Conservation (phyloP, 768 basidiomycete species). For the Leccinum subgranulosum region DNA sequence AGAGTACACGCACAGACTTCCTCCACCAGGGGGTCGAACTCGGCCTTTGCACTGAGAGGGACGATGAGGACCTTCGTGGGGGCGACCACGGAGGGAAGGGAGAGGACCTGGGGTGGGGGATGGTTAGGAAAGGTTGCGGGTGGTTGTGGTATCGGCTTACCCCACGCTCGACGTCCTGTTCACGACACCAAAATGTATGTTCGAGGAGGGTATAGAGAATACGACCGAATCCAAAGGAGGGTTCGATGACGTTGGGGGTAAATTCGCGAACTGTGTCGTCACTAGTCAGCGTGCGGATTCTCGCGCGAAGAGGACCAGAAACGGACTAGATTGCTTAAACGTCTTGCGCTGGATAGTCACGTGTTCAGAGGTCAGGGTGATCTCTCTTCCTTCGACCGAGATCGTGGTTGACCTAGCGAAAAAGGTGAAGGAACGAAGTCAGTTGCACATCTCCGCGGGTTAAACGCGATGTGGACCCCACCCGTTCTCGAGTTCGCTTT, state of each 20-base stretch:
- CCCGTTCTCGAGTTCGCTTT: conserved; percentile 74
- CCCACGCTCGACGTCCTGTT: conserved; percentile 85
- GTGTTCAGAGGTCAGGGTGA: conserved; percentile 68
- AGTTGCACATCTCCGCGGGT: conserved; percentile 9
- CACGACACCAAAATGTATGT: conserved; percentile 94
- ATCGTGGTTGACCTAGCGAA: conserved; percentile 52
- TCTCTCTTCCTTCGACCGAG: conserved; percentile 59
- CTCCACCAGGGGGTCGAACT: conserved; percentile 77
- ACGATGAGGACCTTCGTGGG: conserved; percentile 98
- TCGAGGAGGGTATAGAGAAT: conserved; percentile 93
- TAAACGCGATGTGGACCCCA: conserved; percentile 32
- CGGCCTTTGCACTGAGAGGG: conserved; percentile 81
- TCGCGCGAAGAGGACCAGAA: background rate
- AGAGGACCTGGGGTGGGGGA: conserved; percentile 68
- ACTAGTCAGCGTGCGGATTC: conserved; percentile 14
- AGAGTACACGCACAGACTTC: conserved; percentile 77
- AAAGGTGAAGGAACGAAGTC: background rate
- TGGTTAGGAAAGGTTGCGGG: background rate
- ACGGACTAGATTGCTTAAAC: conserved; percentile 81
- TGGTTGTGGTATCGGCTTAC: conserved; percentile 43
- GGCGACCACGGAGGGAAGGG: conserved; percentile 84
- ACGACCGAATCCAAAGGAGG: conserved; percentile 96
- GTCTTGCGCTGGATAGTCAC: conserved; percentile 79
- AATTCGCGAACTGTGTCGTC: conserved; percentile 78
- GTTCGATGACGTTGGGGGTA: conserved; percentile 97